phyloP scores from a whole-genome alignment of 1,139 yeast genomes.

The Williopsis jadinii region DNA sequence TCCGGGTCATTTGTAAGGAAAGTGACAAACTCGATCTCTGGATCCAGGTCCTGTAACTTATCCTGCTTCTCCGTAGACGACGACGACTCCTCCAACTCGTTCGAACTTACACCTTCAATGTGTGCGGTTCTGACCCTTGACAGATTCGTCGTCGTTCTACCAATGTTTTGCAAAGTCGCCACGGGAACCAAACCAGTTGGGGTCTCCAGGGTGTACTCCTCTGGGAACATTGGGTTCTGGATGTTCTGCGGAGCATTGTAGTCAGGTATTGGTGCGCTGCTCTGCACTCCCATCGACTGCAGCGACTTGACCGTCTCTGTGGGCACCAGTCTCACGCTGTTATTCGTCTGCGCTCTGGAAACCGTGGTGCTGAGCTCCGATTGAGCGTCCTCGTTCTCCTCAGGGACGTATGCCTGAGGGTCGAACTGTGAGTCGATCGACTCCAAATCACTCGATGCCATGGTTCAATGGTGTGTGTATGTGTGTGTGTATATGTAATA shows the following conservation, averaged over 20 bases:
- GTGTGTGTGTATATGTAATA: not conserved
- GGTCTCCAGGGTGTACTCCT: constrained; percentile 84
- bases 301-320: constrained; percentile 72
- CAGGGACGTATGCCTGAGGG: constrained; percentile 26
- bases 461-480: not conserved
- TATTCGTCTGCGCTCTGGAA: constrained; percentile 25
- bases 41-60: constrained; percentile 34
- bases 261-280: constrained; percentile 47
- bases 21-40: constrained; percentile 76
- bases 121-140: constrained; percentile 21
- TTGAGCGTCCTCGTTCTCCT: constrained; percentile 34
- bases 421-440: constrained; percentile 9
- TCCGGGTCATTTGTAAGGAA: constrained; percentile 71
- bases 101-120: not conserved
- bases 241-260: constrained; percentile 53
- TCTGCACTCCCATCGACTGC: constrained; percentile 51
- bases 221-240: constrained; percentile 73
- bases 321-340: constrained; percentile 30
- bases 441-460: constrained; percentile 5
- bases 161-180: constrained; percentile 58
- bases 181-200: constrained; percentile 81
- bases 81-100: not conserved
- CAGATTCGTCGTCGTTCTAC: constrained; percentile 42
- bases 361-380: constrained; percentile 31
- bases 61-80: constrained; percentile 6